Conservation (phyloP, 2,329 filamentous ascomycete genomes). For the Boeremia exigua region DNA sequence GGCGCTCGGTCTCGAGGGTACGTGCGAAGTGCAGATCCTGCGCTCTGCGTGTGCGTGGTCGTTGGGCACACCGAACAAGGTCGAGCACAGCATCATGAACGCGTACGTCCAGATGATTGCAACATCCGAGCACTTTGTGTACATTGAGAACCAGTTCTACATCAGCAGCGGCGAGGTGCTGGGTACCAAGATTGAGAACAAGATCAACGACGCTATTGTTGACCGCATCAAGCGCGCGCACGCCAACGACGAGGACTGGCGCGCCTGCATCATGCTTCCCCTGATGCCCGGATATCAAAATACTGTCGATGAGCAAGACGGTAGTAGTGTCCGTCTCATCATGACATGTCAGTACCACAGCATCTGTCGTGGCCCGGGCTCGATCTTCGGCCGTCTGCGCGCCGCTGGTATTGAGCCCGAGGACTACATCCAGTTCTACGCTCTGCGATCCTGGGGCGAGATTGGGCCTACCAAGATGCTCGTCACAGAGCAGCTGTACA, state of each 20-base stretch:
- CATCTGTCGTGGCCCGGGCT: constrained; percentile 90
- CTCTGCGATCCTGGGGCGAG: constrained; percentile 87
- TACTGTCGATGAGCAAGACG: constrained; percentile 90
- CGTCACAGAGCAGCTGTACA: constrained; percentile 96
- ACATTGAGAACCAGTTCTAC: constrained; percentile 99
- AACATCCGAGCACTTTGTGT: constrained; percentile 94
- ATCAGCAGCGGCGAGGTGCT: constrained; percentile 91
- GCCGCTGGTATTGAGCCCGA: constrained; percentile 86
- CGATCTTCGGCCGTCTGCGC: constrained; percentile 86
- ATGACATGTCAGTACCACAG: constrained; percentile 97
- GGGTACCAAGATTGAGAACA: constrained; percentile 85
- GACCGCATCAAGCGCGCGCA: constrained; percentile 87
- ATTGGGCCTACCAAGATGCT: constrained; percentile 82
- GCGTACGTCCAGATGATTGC: constrained; percentile 95
- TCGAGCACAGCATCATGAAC: constrained; percentile 93
- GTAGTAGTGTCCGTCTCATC: constrained; percentile 91
- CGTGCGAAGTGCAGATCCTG: constrained; percentile 94
- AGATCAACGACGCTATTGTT: constrained; percentile 92
- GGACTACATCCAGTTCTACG: constrained; percentile 95
- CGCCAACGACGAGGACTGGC: constrained; percentile 86
- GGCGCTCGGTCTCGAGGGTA: constrained; percentile 85
- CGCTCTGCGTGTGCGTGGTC: constrained; percentile 93
- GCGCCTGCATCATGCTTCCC: constrained; percentile 86
- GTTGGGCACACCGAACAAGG: constrained; percentile 79
- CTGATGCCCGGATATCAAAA: constrained; percentile 99